phyloP scores from a whole-genome alignment of 176 grass and related monocot species.

The Raddia guianensis region DNA sequence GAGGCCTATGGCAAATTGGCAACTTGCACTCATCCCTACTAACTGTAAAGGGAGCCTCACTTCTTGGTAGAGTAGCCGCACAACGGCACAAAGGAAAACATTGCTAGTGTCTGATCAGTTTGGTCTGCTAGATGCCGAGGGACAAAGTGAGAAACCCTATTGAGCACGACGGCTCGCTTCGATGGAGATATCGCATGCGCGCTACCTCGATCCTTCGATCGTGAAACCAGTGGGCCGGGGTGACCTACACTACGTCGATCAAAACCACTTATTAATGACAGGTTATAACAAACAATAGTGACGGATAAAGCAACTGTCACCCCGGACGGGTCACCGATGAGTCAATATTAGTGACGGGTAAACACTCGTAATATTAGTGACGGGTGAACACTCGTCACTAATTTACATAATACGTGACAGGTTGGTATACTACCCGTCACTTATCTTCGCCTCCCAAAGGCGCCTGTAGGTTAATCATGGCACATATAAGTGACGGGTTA shows the following conservation, averaged over 20 bases:
- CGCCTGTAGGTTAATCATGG: too few species aligned
- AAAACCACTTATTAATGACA: too few species aligned
- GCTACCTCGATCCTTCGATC: neutral
- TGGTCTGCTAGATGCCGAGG: neutral
- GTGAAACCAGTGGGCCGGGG: neutral
- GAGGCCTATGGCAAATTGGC: slow-evolving; percentile 36
- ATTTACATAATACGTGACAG: too few species aligned
- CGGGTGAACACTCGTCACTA: too few species aligned
- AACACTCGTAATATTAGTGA: too few species aligned
- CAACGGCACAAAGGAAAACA: neutral
- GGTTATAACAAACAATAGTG: too few species aligned
- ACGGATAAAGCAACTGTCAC: too few species aligned
- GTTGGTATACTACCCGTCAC: too few species aligned
- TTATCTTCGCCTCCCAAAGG: too few species aligned
- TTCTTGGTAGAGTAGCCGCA: slow-evolving; percentile 28
- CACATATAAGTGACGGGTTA: too few species aligned
- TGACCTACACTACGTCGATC: neutral
- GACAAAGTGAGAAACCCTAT: neutral
- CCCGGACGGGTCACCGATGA: too few species aligned
- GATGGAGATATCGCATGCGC: slow-evolving; percentile 19
- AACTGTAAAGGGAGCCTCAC: slow-evolving; percentile 9
- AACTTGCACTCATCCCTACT: slow-evolving; percentile 35
- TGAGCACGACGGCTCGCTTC: slow-evolving; percentile 25
- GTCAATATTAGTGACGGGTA: too few species aligned
- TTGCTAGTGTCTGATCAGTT: slow-evolving; percentile 19